Base-by-base conservation (phyloP, 345 rosid genomes). In the Syzygium oleosum region DNA sequence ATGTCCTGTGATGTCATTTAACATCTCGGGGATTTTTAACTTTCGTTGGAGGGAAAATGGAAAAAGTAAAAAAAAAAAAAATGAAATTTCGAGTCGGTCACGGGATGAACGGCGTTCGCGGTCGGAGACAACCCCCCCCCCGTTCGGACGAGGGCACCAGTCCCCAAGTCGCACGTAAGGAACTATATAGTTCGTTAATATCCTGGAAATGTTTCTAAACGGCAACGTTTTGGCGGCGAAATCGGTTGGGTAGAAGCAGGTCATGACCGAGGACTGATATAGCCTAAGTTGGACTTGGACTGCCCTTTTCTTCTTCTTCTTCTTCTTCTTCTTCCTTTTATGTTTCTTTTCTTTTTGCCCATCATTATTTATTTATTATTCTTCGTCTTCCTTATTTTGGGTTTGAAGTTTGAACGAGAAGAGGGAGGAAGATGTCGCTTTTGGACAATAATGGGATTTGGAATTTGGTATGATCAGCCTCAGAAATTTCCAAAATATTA, bases 11-110 rank as follows among this genome's bases (percentile, higher is more conserved):
- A 68, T 9, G 46, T 19, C 80, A 68, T 68, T 34, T 41, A 68
- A 34, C 23, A 19, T 34, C 25, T 34, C 46, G 7, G 43, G 25
- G 2, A 9, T 7, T 34, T 41, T 34, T 17, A 54, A 68, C 41
- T 22, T 56, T 22, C 61, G 9, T 56, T 9, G 27, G 61, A 22
- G 12, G 4, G 59, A 38, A 2, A 68, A 68, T 8, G 2, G 34
- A 31, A 31, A 15, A 6, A 21, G 19, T 15, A 15, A 31, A n/a
- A n/a, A 15, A 27, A 7, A 0, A 29, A 29, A 2, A 15, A 1
- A 4, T 41, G 46, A 43, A 43, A 43, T 1, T 43, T 43, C 46
- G 46, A 9, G 2, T 68, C 25, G 80, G 79, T 68, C 79, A 68
- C 46, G 79, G 25, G 79, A 68, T 68, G 80, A 34, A 68, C 14